A percentile compares a stretch with the other conserved stretches of the same genome.
Conservation (phyloP, 768 basidiomycete species). For the Tulasnella sp. region DNA sequence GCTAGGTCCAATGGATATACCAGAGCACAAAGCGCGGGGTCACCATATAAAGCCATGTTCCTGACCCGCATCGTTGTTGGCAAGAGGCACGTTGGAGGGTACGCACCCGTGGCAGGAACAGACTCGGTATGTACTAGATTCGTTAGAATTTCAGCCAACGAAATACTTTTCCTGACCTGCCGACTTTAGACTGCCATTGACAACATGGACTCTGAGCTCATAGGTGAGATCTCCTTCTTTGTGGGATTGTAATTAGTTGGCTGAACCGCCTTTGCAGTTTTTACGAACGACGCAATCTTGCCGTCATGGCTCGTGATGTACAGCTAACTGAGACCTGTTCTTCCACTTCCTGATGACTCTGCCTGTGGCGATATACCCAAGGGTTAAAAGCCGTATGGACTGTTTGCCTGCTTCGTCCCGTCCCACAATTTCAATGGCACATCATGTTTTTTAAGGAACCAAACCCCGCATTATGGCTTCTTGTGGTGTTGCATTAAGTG, state of each 20-base stretch:
- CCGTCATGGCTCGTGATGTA: slow-evolving; percentile 70
- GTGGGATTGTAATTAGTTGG: slow-evolving; percentile 62
- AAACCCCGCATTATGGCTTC: background rate
- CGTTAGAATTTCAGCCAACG: background rate
- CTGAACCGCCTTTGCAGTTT: slow-evolving; percentile 56
- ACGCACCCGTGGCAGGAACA: background rate
- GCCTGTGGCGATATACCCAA: too few relatives aligned
- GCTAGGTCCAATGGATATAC: slow-evolving; percentile 10
- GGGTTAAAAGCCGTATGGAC: too few relatives aligned
- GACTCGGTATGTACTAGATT: slow-evolving; percentile 4
- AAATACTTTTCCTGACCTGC: background rate
- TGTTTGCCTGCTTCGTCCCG: background rate
- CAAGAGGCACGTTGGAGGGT: background rate
- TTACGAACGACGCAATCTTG: slow-evolving; percentile 62
- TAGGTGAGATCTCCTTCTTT: background rate
- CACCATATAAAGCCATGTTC: slow-evolving; percentile 15
- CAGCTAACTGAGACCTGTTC: slow-evolving; percentile 31
- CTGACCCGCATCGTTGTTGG: slow-evolving; percentile 8
- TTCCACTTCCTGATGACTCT: background rate
- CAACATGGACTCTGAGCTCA: background rate
- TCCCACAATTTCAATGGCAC: background rate
- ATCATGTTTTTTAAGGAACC: background rate
- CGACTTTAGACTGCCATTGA: background rate
- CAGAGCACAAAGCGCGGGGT: background rate
- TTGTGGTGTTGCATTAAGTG: background rate